Conservation (phyloP, 176 grass and related monocot genomes). For the Metroxylon sagu region DNA sequence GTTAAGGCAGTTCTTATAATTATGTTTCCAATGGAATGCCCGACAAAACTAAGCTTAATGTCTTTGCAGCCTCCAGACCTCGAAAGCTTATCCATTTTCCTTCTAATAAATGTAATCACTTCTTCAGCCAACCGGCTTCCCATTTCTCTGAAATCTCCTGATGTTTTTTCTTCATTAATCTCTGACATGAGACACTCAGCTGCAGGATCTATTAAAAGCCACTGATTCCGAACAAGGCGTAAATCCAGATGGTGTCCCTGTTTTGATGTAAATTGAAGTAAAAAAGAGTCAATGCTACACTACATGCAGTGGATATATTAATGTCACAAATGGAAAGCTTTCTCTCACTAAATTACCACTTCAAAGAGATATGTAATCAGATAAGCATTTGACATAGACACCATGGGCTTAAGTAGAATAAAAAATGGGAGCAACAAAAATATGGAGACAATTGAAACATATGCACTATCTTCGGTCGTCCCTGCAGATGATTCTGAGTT, state of each 20-base stretch:
- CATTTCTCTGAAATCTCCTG: constrained; percentile 90
- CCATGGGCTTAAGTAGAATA: no score
- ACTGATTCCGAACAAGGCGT: constrained; percentile 78
- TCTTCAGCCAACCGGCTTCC: constrained; percentile 66
- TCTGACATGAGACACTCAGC: constrained; percentile 79
- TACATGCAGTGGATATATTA: constrained; percentile 2
- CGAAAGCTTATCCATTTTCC: constrained; percentile 54
- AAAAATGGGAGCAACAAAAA: no score
- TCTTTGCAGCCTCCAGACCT: constrained; percentile 62
- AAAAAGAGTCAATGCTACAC: constrained; percentile 3
- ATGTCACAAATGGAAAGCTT: no score
- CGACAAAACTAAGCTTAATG: constrained; percentile 79
- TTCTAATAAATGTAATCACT: constrained; percentile 53
- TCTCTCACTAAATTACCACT: no score
- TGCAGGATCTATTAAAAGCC: constrained; percentile 80
- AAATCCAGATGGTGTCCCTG: constrained; percentile 91
- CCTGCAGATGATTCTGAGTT: no score
- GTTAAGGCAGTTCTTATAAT: constrained; percentile 80
- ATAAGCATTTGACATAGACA: no score
- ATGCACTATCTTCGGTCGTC: no score
- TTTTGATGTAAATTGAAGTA: constrained; percentile 9
- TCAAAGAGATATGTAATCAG: no score
- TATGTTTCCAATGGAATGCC: constrained; percentile 92
- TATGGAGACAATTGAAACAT: no score
- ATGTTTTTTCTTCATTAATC: constrained; percentile 83